These are phyloP conservation scores for Candida gorgasii DNA, from an alignment of 805 yeast genomes.

Conservation along the genomic window DNA sequence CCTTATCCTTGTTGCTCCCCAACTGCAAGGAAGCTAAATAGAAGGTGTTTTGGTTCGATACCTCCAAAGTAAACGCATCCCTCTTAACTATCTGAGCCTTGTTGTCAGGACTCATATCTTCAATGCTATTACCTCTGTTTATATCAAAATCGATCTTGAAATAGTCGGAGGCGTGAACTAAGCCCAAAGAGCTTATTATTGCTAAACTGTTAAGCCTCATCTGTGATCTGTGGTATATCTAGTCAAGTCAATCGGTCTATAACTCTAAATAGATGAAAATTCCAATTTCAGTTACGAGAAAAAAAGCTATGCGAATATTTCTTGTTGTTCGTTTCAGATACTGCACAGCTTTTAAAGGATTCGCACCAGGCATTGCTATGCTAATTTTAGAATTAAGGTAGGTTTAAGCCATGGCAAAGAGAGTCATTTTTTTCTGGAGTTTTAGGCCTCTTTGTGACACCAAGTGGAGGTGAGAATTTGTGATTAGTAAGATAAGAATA, in stretches of 20 bases:
- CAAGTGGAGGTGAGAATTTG: too few species aligned
- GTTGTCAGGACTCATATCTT: conserved; percentile 12
- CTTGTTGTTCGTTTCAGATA: too few species aligned
- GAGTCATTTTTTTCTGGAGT: too few species aligned
- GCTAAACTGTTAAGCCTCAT: neutral
- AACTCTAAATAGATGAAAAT: too few species aligned
- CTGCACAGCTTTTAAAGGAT: too few species aligned
- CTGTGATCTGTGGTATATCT: too few species aligned
- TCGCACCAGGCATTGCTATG: neutral
- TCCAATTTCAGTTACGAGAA: too few species aligned
- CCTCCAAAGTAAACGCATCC: conserved; percentile 14
- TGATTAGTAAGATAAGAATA: too few species aligned
- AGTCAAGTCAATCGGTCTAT: too few species aligned
- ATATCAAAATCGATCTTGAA: conserved; percentile 15
- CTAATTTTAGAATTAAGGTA: neutral
- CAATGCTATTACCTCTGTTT: conserved; percentile 14
- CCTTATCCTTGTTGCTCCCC: conserved; percentile 31
- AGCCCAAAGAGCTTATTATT: neutral
- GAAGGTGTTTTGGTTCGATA: conserved; percentile 28
- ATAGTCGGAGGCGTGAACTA: conserved; percentile 1
- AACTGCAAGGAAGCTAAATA: conserved; percentile 28
- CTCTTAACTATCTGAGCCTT: conserved; percentile 13
- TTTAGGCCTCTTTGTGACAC: too few species aligned
- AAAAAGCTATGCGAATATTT: too few species aligned
- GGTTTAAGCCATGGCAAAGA: too few species aligned